Conservation (phyloP, 768 basidiomycete species). For the Pleurotus cornucopiae region DNA sequence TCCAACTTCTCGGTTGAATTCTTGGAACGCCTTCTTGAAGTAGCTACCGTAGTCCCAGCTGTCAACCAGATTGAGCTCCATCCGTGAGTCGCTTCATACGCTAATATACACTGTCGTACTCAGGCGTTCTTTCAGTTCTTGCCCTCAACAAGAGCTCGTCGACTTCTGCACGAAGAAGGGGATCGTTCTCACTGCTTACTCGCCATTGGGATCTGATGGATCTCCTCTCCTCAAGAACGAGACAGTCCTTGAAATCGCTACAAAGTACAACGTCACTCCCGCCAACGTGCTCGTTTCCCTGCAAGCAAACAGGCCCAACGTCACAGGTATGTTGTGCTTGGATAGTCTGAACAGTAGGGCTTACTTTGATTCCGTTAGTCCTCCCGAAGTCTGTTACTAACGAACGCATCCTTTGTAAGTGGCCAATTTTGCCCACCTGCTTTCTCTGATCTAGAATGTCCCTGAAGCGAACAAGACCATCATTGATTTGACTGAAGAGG, state of each 20-base stretch:
- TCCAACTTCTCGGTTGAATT: constrained; percentile 69
- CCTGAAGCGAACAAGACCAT: constrained; percentile 52
- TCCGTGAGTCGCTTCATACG: constrained; percentile 39
- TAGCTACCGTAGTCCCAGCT: constrained; percentile 59
- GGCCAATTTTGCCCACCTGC: background rate
- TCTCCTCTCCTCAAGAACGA: constrained; percentile 63
- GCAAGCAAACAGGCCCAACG: constrained; percentile 62
- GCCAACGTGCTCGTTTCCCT: constrained; percentile 71
- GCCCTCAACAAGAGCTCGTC: constrained; percentile 63
- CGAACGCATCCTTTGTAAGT: constrained; percentile 53
- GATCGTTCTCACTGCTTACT: constrained; percentile 75
- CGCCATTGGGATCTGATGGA: constrained; percentile 69
- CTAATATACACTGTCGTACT: background rate
- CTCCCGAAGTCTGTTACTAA: constrained; percentile 77
- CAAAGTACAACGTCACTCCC: constrained; percentile 52
- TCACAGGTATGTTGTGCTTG: constrained; percentile 36
- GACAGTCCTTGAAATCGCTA: constrained; percentile 57
- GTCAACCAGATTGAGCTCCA: constrained; percentile 81
- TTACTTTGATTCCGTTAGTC: constrained; percentile 30
- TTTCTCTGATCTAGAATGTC: background rate
- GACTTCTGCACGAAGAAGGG: constrained; percentile 57
- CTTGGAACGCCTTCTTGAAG: constrained; percentile 56
- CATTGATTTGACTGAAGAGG: constrained; percentile 57
- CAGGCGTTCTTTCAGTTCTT: constrained; percentile 32
- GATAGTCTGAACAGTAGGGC: background rate